Percentiles rank a stretch among this genome's conserved stretches.
Evolutionary conservation across 2,329 filamentous ascomycete species (phyloP).

Genomic region (Talaromyces sp.): DNA sequence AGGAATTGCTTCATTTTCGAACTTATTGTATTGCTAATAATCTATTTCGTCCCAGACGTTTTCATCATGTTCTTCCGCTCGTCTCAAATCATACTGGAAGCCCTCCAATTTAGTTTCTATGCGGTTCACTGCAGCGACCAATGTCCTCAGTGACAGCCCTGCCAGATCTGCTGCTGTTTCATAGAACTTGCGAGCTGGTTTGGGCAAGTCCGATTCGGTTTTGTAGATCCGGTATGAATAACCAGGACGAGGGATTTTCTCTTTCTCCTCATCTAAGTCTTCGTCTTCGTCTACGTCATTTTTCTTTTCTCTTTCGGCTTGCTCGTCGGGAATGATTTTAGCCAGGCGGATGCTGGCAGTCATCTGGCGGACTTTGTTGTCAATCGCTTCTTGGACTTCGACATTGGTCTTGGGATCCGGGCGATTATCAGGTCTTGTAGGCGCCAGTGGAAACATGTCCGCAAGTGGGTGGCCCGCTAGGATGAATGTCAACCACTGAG

Average conservation of each 20-base stretch:
- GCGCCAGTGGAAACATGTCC: slow-evolving; percentile 44
- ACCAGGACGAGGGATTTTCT: slow-evolving; percentile 46
- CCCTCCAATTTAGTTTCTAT: slow-evolving; percentile 49
- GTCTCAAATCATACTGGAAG: slow-evolving; percentile 38
- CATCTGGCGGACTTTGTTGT: slow-evolving; percentile 43
- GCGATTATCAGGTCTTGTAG: slow-evolving; percentile 20
- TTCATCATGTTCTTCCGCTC: slow-evolving; percentile 31
- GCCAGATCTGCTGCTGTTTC: slow-evolving; percentile 51
- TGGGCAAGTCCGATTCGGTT: slow-evolving; percentile 48
- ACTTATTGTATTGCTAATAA: neutral
- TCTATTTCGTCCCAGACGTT: neutral
- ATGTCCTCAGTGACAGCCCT: slow-evolving; percentile 51
- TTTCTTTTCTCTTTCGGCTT: slow-evolving; percentile 21
- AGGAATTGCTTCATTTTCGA: neutral
- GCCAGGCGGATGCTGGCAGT: slow-evolving; percentile 44
- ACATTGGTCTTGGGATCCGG: neutral
- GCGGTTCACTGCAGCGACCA: slow-evolving; percentile 52
- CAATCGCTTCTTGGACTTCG: slow-evolving; percentile 31
- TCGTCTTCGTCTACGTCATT: neutral
- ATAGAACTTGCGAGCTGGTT: slow-evolving; percentile 50
- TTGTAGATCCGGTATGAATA: slow-evolving; percentile 52
- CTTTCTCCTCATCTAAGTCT: slow-evolving; percentile 19
- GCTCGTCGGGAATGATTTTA: slow-evolving; percentile 38
- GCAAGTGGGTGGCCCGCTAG: slow-evolving; percentile 34
- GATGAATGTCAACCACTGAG: neutral